phyloP scores from a whole-genome alignment of 169 alveolate genomes.

The Plasmodium blacklocki region DNA sequence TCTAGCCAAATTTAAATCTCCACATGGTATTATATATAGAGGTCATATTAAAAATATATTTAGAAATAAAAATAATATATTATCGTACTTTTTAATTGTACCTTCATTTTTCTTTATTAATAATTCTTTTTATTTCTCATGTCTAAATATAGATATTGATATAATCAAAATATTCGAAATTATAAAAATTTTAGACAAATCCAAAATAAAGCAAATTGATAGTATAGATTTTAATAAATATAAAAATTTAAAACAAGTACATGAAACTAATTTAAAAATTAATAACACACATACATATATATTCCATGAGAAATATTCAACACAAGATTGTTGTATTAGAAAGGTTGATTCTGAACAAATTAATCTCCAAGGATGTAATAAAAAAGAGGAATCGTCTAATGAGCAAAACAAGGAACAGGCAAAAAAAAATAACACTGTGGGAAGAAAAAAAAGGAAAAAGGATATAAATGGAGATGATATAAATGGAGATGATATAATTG shows the following conservation, averaged over 20 bases:
- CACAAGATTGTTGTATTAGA: background rate
- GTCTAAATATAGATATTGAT: conserved; percentile 59
- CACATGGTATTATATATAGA: conserved; percentile 31
- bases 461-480: background rate
- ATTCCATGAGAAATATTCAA: background rate
- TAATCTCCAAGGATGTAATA: background rate
- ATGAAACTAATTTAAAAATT: background rate
- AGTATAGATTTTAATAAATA: conserved; percentile 12
- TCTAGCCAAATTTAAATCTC: conserved; percentile 41
- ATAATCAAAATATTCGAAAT: conserved; percentile 35
- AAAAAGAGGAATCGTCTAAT: background rate
- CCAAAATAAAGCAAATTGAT: conserved; percentile 30
- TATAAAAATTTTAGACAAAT: conserved; percentile 37
- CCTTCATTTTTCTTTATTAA: conserved; percentile 49
- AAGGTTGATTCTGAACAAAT: conserved; percentile 1
- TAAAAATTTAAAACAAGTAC: background rate
- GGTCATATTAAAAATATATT: conserved; percentile 20
- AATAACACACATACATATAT: background rate
- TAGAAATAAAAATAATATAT: conserved; percentile 30
- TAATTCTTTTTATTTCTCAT: conserved; percentile 47
- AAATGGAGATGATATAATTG: background rate
- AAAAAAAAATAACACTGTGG: background rate
- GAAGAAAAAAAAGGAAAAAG: conserved; percentile 1
- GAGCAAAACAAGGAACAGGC: conserved; percentile 4
- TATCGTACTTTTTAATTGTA: conserved; percentile 28